phyloP scores from a whole-genome alignment of 2,329 filamentous ascomycete genomes.

The Fusarium sp. region DNA sequence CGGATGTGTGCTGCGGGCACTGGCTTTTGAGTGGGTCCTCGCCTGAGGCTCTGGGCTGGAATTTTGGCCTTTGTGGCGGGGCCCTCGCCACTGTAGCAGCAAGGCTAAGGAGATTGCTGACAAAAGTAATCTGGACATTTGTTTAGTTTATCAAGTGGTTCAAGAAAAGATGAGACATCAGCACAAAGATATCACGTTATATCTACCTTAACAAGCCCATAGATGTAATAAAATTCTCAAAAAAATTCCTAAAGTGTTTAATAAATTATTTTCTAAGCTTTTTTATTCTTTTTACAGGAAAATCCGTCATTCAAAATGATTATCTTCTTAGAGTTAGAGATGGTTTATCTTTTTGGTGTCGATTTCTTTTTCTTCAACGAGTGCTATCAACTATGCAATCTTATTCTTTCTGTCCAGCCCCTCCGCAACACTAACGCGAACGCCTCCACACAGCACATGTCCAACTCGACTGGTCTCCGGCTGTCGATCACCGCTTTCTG shows the following conservation, averaged over 20 bases:
- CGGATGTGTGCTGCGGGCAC: slow-evolving; percentile 7
- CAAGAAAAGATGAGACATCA: too few species aligned
- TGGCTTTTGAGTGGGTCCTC: slow-evolving; percentile 26
- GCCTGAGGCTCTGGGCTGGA: slow-evolving; percentile 38
- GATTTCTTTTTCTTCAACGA: too few species aligned
- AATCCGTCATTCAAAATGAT: too few species aligned
- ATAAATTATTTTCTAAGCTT: too few species aligned
- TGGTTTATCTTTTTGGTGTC: too few species aligned
- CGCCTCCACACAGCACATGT: slow-evolving; percentile 35
- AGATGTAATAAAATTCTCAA: too few species aligned
- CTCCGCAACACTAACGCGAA: slow-evolving; percentile 35
- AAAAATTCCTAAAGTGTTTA: too few species aligned
- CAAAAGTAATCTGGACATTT: background rate
- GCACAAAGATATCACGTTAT: too few species aligned
- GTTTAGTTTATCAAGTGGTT: too few species aligned
- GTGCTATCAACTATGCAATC: background rate
- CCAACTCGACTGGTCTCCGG: slow-evolving; percentile 31
- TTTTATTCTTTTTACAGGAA: too few species aligned
- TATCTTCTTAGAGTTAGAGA: too few species aligned
- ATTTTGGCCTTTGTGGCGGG: slow-evolving; percentile 30
- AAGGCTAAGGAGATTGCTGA: background rate
- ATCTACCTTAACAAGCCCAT: too few species aligned
- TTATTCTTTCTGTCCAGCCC: background rate
- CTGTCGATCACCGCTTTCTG: slow-evolving; percentile 21
- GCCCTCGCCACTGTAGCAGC: slow-evolving; percentile 28